phyloP scores from a whole-genome alignment of 805 yeast genomes.

The Monosporozyma aerobia region DNA sequence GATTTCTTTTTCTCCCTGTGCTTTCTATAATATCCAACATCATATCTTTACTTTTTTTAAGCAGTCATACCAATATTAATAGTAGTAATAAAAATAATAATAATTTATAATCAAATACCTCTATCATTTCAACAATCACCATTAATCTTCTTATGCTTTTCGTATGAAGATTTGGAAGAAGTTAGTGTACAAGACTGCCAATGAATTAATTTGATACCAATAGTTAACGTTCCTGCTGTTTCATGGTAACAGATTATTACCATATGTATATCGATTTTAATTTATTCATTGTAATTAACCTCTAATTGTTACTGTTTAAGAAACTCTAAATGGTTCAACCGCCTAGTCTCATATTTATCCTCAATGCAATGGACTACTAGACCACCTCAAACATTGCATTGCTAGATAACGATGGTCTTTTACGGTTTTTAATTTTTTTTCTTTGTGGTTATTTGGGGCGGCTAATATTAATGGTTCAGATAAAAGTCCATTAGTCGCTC shows the following conservation, averaged over 20 bases:
- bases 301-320: no score
- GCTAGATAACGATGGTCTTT: neutral
- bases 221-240: neutral
- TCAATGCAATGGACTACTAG: neutral
- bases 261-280: no score
- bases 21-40: neutral
- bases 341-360: neutral
- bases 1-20: neutral
- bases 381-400: neutral
- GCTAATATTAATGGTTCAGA: neutral
- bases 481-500: constrained; percentile 2
- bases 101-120: neutral
- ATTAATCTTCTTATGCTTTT: neutral
- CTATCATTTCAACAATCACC: neutral
- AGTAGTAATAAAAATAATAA: neutral
- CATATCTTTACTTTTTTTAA: neutral
- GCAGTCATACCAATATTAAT: neutral
- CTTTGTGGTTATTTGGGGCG: constrained; percentile 1
- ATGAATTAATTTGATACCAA: no score
- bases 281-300: no score
- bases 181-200: no score
- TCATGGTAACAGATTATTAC: no score
- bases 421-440: neutral
- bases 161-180: no score
- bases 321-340: no score